Conservation (phyloP, 257 asterid genomes). For the Fraxinus anomala region DNA sequence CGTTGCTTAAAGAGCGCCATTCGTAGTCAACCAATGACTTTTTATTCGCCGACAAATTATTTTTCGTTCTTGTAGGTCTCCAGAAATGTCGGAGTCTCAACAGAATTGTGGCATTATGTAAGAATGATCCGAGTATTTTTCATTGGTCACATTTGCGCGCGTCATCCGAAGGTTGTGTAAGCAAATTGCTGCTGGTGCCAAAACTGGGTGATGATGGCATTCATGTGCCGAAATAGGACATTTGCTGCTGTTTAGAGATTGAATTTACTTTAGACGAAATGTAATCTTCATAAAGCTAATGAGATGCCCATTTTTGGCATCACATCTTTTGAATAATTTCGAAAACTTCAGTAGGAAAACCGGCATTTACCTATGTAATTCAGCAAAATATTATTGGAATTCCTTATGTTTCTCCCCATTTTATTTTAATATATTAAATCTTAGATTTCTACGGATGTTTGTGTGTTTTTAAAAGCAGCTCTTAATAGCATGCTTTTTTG, state of each 20-base stretch:
- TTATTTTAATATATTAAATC: too few species aligned
- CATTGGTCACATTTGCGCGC: neutral
- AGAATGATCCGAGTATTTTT: constrained; percentile 1
- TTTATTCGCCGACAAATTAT: constrained; percentile 13
- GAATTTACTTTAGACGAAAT: neutral
- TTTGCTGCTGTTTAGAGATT: neutral
- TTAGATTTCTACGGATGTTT: neutral
- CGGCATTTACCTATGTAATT: neutral
- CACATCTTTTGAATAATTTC: neutral
- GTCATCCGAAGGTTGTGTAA: neutral
- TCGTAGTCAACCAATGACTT: neutral
- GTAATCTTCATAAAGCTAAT: neutral
- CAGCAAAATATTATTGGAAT: neutral
- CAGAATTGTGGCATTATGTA: constrained; percentile 65
- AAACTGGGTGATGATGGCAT: neutral
- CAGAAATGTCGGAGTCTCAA: constrained; percentile 79
- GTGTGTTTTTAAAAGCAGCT: too few species aligned
- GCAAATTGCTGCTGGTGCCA: neutral
- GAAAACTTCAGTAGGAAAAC: neutral
- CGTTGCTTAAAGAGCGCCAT: neutral
- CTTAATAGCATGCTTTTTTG: too few species aligned
- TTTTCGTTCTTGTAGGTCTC: constrained; percentile 58
- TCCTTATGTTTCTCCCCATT: neutral
- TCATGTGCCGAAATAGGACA: neutral
- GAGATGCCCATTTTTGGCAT: neutral